A percentile compares a stretch with the other conserved stretches of the same genome.
phyloP scores from a whole-genome alignment of 129 eudicot species.

The Pseudognaphalium luteoalbum region DNA sequence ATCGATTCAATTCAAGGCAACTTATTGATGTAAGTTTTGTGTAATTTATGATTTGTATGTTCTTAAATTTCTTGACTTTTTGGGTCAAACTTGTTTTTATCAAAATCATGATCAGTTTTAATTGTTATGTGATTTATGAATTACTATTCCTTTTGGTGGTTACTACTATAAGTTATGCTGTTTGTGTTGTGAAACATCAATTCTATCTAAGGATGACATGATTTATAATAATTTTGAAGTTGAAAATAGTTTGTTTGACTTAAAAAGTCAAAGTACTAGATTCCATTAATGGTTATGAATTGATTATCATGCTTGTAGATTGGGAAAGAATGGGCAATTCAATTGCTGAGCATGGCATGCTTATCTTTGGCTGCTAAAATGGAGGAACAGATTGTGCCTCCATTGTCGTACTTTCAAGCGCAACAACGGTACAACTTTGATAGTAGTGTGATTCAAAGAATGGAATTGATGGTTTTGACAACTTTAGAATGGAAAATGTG shows the following conservation, averaged over 20 bases:
- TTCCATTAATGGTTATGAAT: neutral
- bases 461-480: slow-evolving; percentile 66
- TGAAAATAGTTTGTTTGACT: neutral
- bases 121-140: neutral
- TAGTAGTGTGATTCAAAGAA: slow-evolving; percentile 45
- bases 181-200: neutral
- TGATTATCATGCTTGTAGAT: slow-evolving; percentile 41
- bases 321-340: slow-evolving; percentile 54
- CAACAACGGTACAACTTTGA: slow-evolving; percentile 40
- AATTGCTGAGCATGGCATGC: slow-evolving; percentile 66
- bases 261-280: neutral
- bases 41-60: neutral
- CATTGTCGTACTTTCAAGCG: slow-evolving; percentile 43
- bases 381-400: slow-evolving; percentile 57
- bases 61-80: neutral
- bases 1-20: slow-evolving; percentile 56
- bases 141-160: neutral
- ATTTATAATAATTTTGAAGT: neutral
- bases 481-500: slow-evolving; percentile 71
- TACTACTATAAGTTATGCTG: neutral
- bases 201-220: neutral
- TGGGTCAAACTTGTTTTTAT: slow-evolving; percentile 8
- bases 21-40: slow-evolving; percentile 54
- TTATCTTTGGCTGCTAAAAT: slow-evolving; percentile 80
- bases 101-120: neutral